These are phyloP conservation scores for Euphorbia schlechtendalii DNA, from an alignment of 441 rosid species.

Conservation along the genomic window DNA sequence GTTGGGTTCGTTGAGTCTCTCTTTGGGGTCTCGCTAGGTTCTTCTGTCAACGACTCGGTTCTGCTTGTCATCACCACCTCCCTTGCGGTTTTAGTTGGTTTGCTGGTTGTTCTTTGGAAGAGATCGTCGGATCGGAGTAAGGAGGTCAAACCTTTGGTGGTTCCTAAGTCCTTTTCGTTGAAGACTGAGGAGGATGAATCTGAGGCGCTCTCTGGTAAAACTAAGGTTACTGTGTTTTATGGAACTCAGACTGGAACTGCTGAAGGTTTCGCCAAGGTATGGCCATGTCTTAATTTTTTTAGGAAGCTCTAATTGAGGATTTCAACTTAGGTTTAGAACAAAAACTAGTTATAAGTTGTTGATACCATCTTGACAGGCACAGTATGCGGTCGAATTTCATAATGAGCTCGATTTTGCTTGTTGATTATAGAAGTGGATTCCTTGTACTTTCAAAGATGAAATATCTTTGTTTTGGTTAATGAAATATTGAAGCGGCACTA, in stretches of 20 bases:
- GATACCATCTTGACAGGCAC: neutral
- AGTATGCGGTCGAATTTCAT: neutral
- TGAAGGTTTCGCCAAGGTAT: conserved; percentile 87
- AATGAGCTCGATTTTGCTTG: neutral
- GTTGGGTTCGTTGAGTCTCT: conserved; percentile 52
- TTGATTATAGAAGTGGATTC: neutral
- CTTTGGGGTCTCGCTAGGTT: conserved; percentile 41
- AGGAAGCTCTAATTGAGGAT: neutral
- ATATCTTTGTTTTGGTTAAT: neutral
- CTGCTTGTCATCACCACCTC: conserved; percentile 50
- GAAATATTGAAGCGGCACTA: neutral
- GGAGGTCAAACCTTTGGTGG: conserved; percentile 40
- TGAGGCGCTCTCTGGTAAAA: conserved; percentile 44
- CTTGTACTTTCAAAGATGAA: neutral
- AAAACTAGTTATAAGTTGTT: neutral
- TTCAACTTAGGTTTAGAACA: neutral
- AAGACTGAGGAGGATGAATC: conserved; percentile 48
- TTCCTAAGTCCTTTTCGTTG: conserved; percentile 36
- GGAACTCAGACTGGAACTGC: conserved; percentile 95
- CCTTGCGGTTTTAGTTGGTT: conserved; percentile 47
- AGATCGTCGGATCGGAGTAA: conserved; percentile 47
- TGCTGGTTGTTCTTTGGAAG: conserved; percentile 48
- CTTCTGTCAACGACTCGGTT: conserved; percentile 36
- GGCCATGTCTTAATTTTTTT: neutral
- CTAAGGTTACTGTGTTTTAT: conserved; percentile 59